Evolutionary conservation across 768 basidiomycete genomes (phyloP).

Genomic region (Lactarius evosmus): DNA sequence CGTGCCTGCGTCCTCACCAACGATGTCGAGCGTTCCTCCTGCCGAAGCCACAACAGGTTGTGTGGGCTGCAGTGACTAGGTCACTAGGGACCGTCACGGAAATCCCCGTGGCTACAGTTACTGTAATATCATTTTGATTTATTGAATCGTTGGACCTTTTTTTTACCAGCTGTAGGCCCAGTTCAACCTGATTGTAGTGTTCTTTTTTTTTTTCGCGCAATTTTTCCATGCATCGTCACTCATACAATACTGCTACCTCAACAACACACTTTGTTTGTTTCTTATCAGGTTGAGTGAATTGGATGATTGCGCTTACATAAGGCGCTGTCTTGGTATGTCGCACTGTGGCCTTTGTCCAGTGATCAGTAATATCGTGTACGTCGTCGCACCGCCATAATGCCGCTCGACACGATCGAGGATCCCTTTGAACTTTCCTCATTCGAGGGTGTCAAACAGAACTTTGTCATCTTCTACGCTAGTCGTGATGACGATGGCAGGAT

Average conservation of each 20-base stretch:
- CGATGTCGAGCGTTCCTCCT: background rate
- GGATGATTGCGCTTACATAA: background rate
- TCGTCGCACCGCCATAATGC: slow-evolving; percentile 16
- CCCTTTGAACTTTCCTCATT: slow-evolving; percentile 44
- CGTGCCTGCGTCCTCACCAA: background rate
- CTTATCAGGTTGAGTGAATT: background rate
- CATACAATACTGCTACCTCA: background rate
- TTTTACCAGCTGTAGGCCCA: slow-evolving; percentile 3
- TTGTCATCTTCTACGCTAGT: slow-evolving; percentile 70
- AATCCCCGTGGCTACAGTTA: background rate
- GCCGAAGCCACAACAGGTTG: slow-evolving; percentile 1
- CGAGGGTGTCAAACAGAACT: slow-evolving; percentile 45
- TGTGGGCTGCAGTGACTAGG: slow-evolving; percentile 15
- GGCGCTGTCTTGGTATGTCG: no score
- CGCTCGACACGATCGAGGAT: slow-evolving; percentile 20
- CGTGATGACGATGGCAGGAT: slow-evolving; percentile 52
- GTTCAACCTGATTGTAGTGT: background rate
- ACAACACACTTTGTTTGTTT: background rate
- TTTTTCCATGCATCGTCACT: background rate
- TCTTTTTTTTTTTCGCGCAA: background rate
- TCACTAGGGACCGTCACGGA: background rate
- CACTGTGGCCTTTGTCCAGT: no score
- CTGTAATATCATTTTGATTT: slow-evolving; percentile 10
- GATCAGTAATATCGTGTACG: no score
- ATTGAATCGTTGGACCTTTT: slow-evolving; percentile 8